Percentiles rank a stretch among this genome's conserved stretches.
phyloP scores from a whole-genome alignment of 1,139 yeast genomes.

The Ashbya aceris region DNA sequence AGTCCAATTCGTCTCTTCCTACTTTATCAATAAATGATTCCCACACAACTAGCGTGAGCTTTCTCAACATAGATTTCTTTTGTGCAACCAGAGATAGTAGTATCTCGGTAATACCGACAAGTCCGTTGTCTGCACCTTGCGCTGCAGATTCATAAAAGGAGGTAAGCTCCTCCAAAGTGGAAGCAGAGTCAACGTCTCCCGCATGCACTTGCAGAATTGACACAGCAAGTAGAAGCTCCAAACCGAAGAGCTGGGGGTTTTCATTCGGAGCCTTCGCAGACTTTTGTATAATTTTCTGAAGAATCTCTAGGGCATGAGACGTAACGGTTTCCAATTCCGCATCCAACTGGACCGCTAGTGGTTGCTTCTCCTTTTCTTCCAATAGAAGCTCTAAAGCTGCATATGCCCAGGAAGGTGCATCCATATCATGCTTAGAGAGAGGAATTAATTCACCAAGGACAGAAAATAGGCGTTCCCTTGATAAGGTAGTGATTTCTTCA shows the following conservation, averaged over 20 bases:
- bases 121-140: constrained; percentile 31
- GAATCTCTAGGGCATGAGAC: constrained; percentile 41
- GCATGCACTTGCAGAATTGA: constrained; percentile 68
- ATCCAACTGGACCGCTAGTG: constrained; percentile 42
- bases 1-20: constrained; percentile 42
- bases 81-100: constrained; percentile 67
- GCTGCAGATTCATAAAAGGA: constrained; percentile 39
- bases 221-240: constrained; percentile 67
- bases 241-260: constrained; percentile 33
- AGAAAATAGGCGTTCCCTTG: constrained; percentile 56
- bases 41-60: constrained; percentile 70
- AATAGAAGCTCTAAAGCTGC: constrained; percentile 31
- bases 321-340: constrained; percentile 44
- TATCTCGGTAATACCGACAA: constrained; percentile 69
- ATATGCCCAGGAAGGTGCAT: constrained; percentile 52
- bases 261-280: constrained; percentile 32
- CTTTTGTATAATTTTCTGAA: constrained; percentile 39
- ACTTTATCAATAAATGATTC: constrained; percentile 47
- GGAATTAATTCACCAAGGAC: constrained; percentile 51
- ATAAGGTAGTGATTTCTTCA: constrained; percentile 31
- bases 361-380: constrained; percentile 29
- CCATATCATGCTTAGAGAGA: constrained; percentile 25
- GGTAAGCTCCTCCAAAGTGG: constrained; percentile 64
- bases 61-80: constrained; percentile 61
- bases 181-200: constrained; percentile 72